Base-by-base conservation (phyloP, 306 rosid species). In the Vicia faba region DNA sequence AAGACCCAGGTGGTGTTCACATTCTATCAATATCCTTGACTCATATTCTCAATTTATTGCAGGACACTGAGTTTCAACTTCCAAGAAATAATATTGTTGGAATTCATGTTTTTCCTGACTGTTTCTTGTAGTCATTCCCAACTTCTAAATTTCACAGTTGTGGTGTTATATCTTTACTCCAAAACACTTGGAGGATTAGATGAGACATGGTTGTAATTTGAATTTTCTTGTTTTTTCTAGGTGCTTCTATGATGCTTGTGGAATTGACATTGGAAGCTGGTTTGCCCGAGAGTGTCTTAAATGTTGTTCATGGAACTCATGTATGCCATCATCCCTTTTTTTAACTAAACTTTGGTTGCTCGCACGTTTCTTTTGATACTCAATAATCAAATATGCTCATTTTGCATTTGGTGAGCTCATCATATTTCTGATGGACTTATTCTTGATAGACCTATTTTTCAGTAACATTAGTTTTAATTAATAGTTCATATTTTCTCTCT, bases 211-310 rank as follows among this genome's bases (percentile, higher is more conserved):
- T 54, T 43, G 26, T 51, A 41, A 46, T 36, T 9, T 64, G 61
- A 71, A 33, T 0, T 39, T 48, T 6, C 41, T 56, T 19, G 35
- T 75, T 56, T 80, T 80, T 3, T 64, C 35, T 83, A 92, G 96
- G 98, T 70, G 96, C 95, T 60, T 87, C 98, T 74, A 33, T 87
- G 43, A 75, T 89, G 64, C 91, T 92, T 61, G 96, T 96, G 50
- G 95, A 92, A 84, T 78, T 92, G 72, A 96, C 98, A 62, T 76
- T 80, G 89, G 98, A 92, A 79, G 98, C 98, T 77, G 98, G 98
- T 78, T 73, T 92, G 80, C 98, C 98, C 5, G 73, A 87, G 61
- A 95, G 98, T 57, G 98, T 92, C 83, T 79, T 92, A 71, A 92
- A 92, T 80, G 76, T 92, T 67, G 95, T 92, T 77, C 98, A 92